phyloP scores from a whole-genome alignment of 164 flowering plant genomes.

The Liriodendron chinense region DNA sequence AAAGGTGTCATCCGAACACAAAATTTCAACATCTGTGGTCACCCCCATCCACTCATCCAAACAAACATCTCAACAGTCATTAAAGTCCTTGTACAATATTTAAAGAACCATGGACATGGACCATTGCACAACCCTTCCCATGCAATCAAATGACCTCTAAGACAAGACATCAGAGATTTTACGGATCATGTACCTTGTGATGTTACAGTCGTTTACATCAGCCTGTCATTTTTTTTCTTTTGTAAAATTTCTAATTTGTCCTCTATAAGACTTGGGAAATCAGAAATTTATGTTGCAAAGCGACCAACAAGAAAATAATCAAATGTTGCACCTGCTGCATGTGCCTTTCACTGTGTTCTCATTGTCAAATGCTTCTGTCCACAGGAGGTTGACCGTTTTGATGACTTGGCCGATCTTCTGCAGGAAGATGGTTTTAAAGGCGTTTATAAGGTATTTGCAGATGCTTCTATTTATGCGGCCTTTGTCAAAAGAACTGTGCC shows the following conservation, averaged over 20 bases:
- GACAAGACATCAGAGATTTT: too few relatives aligned
- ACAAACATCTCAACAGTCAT: too few relatives aligned
- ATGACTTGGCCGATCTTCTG: constrained; percentile 53
- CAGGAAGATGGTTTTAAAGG: constrained; percentile 64
- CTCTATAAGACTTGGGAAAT: too few relatives aligned
- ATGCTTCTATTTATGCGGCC: neutral
- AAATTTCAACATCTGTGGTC: too few relatives aligned
- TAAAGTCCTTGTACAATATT: too few relatives aligned
- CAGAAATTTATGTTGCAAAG: neutral
- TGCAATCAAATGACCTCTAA: too few relatives aligned
- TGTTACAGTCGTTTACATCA: too few relatives aligned
- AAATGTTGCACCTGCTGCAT: neutral
- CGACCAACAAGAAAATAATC: neutral
- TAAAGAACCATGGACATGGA: too few relatives aligned
- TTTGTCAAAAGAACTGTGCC: neutral
- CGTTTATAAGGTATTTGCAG: constrained; percentile 58
- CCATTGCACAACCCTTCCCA: too few relatives aligned
- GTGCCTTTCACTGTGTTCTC: neutral
- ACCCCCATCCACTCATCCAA: too few relatives aligned
- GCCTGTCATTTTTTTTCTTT: too few relatives aligned
- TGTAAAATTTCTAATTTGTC: neutral
- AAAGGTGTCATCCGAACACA: too few relatives aligned
- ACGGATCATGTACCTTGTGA: neutral
- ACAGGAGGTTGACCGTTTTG: constrained; percentile 82
- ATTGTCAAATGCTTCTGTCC: neutral